Conservation (phyloP, 768 basidiomycete species). For the Asterophora parasitica region DNA sequence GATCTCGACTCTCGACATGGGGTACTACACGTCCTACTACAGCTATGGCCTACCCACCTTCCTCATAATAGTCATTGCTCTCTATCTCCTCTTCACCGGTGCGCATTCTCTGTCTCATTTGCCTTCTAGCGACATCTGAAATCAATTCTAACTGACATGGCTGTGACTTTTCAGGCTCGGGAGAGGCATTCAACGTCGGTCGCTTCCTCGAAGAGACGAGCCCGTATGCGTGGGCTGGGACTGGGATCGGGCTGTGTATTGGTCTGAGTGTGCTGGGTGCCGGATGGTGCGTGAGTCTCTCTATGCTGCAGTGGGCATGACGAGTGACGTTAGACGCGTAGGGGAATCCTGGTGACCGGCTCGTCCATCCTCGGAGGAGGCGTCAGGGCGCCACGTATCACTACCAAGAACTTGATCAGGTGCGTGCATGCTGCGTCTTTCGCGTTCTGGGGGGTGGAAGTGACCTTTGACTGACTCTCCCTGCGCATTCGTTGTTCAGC, state of each 20-base stretch:
- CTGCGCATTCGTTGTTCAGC: slow-evolving; percentile 49
- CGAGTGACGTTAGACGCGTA: slow-evolving; percentile 26
- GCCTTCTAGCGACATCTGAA: background rate
- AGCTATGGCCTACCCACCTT: slow-evolving; percentile 67
- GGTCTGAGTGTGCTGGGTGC: slow-evolving; percentile 93
- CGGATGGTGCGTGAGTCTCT: slow-evolving; percentile 69
- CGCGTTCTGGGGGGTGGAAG: background rate
- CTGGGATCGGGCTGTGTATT: slow-evolving; percentile 89
- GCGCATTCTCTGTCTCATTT: background rate
- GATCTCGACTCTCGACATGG: slow-evolving; percentile 30
- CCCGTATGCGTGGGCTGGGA: slow-evolving; percentile 89
- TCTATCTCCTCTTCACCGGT: slow-evolving; percentile 93
- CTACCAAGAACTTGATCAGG: slow-evolving; percentile 98
- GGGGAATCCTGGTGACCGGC: slow-evolving; percentile 98
- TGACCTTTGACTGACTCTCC: background rate
- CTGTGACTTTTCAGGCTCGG: slow-evolving; percentile 52
- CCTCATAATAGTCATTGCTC: slow-evolving; percentile 56
- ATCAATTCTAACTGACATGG: background rate
- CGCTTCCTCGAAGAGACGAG: slow-evolving; percentile 91
- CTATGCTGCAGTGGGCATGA: slow-evolving; percentile 5
- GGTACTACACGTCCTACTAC: slow-evolving; percentile 52
- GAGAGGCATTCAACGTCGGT: slow-evolving; percentile 91
- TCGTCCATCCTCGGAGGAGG: slow-evolving; percentile 96
- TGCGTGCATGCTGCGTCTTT: slow-evolving; percentile 26
- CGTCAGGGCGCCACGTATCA: slow-evolving; percentile 87